Evolutionary conservation across 139 green algal species (phyloP).

Genomic region (Micromonas pusilla): DNA sequence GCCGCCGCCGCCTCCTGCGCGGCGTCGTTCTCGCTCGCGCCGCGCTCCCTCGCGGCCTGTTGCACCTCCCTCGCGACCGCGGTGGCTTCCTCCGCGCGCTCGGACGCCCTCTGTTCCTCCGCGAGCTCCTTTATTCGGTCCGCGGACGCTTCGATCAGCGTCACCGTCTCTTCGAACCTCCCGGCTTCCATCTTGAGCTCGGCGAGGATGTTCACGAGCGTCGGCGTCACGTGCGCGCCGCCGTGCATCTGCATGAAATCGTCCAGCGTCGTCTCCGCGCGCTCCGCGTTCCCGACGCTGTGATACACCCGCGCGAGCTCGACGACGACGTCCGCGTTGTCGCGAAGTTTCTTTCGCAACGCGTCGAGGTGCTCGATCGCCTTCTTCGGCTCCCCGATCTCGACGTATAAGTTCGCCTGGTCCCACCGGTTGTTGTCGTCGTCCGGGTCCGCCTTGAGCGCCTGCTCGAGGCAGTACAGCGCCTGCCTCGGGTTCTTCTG

Average conservation of each 20-base stretch:
- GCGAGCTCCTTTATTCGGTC: neutral
- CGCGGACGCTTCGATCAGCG: constrained; percentile 38
- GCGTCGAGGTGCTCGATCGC: constrained; percentile 3
- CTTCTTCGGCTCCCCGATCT: constrained; percentile 23
- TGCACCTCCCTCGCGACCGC: neutral
- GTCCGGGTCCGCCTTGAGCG: constrained; percentile 39
- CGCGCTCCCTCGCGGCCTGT: neutral
- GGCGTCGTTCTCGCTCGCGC: neutral
- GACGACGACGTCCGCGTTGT: neutral
- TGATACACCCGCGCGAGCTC: constrained; percentile 42
- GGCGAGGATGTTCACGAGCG: constrained; percentile 72
- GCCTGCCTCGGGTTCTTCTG: constrained; percentile 62
- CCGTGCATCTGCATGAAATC: no score
- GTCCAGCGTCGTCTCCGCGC: constrained; percentile 39
- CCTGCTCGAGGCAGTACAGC: constrained; percentile 74
- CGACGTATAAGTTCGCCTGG: constrained; percentile 55
- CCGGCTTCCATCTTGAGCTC: constrained; percentile 62
- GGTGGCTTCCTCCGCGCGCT: neutral
- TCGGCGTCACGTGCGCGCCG: constrained; percentile 35
- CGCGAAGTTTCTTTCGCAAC: neutral
- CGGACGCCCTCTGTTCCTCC: neutral
- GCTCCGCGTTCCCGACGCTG: constrained; percentile 34
- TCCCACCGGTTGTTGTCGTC: constrained; percentile 61
- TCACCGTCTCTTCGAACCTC: constrained; percentile 38
- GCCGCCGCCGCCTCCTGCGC: neutral